Evolutionary conservation across 768 basidiomycete genomes (phyloP).

Genomic region (Mrakia hoshinonis): DNA sequence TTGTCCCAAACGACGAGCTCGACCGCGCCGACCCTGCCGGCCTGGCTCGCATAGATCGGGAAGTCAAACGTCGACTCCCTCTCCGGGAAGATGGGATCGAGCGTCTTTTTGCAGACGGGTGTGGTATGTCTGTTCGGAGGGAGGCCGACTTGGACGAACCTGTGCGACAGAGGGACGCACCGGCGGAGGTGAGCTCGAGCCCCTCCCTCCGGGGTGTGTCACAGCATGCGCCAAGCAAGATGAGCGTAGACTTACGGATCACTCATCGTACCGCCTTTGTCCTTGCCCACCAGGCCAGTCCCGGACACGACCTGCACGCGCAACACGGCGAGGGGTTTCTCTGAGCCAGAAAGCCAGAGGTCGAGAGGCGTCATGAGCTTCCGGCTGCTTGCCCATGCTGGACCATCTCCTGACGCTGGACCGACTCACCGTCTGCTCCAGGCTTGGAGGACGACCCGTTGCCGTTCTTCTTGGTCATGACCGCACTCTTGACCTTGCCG

Average conservation of each 20-base stretch:
- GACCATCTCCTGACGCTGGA: background rate
- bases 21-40: constrained; percentile 42
- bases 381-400: background rate
- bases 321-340: constrained; percentile 31
- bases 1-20: constrained; percentile 92
- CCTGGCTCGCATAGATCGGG: constrained; percentile 65
- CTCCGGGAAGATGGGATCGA: constrained; percentile 57
- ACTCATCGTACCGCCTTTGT: constrained; percentile 35
- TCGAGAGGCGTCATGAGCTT: background rate
- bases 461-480: background rate
- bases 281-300: constrained; percentile 38
- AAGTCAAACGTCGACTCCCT: constrained; percentile 83
- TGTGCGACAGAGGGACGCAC: constrained; percentile 39
- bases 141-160: constrained; percentile 61
- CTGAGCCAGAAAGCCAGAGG: background rate
- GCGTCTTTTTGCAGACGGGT: constrained; percentile 61
- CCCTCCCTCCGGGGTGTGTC: background rate
- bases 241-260: constrained; percentile 38
- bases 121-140: constrained; percentile 58
- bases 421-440: background rate
- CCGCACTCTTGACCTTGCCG: background rate
- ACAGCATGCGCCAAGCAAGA: no score
- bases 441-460: background rate
- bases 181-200: constrained; percentile 1
- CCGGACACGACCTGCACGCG: constrained; percentile 39